phyloP scores from a whole-genome alignment of 2,329 filamentous ascomycete genomes.

The Colletotrichum liaoningense region DNA sequence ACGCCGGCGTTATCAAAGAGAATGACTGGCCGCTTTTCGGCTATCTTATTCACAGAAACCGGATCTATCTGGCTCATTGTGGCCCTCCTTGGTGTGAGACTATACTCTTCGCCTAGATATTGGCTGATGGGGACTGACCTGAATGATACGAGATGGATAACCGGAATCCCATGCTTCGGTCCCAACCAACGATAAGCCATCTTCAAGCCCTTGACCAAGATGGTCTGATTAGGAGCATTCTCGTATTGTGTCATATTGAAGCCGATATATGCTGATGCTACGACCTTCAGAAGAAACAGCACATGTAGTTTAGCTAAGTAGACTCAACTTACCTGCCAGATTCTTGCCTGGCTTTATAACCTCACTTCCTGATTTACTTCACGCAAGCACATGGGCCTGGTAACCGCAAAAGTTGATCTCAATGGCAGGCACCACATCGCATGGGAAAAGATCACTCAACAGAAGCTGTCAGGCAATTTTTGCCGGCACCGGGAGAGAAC shows the following conservation, averaged over 20 bases:
- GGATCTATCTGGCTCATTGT: background rate
- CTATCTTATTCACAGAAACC: background rate
- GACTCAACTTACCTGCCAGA: too few relatives aligned
- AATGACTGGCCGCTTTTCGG: background rate
- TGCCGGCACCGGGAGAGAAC: background rate
- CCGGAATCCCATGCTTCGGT: background rate
- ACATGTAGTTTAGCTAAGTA: too few relatives aligned
- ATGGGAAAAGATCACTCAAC: background rate
- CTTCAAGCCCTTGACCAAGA: background rate
- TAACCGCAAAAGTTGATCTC: background rate
- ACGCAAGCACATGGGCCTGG: too few relatives aligned
- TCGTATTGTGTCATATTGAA: background rate
- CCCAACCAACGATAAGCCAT: background rate
- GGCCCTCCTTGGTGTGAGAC: background rate
- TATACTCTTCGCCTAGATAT: fast-evolving
- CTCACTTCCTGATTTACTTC: fast-evolving
- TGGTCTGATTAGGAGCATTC: background rate
- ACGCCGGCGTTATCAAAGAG: background rate
- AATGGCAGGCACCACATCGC: background rate
- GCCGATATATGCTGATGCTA: background rate
- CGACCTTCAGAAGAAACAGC: background rate
- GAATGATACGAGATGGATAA: background rate
- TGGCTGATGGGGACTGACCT: background rate
- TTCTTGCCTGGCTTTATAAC: background rate
- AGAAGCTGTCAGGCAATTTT: background rate